These are phyloP conservation scores for Blumeriella jaapii DNA, from an alignment of 2,329 filamentous ascomycete genomes.

Conservation along the genomic window DNA sequence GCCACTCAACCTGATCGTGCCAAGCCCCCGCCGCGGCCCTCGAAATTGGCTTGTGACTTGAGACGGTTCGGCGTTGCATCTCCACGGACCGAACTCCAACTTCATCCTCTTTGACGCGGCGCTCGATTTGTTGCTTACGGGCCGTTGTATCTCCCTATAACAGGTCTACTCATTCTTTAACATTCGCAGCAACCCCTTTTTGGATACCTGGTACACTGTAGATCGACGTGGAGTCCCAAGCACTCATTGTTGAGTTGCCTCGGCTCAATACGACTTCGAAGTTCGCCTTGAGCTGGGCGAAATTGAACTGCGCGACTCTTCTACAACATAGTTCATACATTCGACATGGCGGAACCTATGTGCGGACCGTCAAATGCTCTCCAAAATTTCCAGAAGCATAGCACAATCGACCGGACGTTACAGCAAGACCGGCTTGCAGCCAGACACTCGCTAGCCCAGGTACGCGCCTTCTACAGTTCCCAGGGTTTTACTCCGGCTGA, in stretches of 20 bases:
- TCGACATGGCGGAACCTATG: conserved; percentile 54
- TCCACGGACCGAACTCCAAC: too few species aligned
- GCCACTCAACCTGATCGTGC: too few species aligned
- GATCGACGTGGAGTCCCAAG: background rate
- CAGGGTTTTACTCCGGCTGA: conserved; percentile 5
- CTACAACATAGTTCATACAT: too few species aligned
- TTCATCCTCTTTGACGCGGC: background rate
- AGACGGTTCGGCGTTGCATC: too few species aligned
- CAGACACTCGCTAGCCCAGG: conserved; percentile 42
- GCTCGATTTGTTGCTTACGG: background rate
- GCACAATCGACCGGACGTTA: conserved; percentile 51
- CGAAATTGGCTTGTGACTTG: too few species aligned
- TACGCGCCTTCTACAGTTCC: conserved; percentile 26
- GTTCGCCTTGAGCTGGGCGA: background rate
- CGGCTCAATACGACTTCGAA: conserved; percentile 2
- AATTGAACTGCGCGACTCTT: too few species aligned
- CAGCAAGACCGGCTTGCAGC: conserved; percentile 56
- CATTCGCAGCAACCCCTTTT: background rate
- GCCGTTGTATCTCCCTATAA: background rate
- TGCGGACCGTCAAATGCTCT: conserved; percentile 64
- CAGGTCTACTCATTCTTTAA: conserved; percentile 4
- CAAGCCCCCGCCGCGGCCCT: too few species aligned
- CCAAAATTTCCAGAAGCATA: conserved; percentile 61
- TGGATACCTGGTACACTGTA: too few species aligned
- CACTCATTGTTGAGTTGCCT: conserved; percentile 1